These are phyloP conservation scores for Pichia scutulata DNA, from an alignment of 805 yeast genomes.

Conservation along the genomic window DNA sequence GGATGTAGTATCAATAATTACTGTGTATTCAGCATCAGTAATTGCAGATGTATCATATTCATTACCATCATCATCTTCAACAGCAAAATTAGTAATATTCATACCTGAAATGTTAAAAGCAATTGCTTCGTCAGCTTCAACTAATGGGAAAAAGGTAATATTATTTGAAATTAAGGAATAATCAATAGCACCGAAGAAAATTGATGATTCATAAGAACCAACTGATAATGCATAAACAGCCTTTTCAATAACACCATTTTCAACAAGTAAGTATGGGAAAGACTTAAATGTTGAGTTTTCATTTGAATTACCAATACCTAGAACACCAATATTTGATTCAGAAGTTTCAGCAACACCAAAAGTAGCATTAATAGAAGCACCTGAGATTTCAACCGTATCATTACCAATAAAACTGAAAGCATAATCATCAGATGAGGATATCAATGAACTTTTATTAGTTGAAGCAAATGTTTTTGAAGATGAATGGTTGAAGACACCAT, in stretches of 20 bases:
- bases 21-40: background rate
- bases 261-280: conserved; percentile 8
- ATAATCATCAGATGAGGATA: conserved; percentile 3
- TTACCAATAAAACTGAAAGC: conserved; percentile 10
- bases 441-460: background rate
- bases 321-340: conserved; percentile 12
- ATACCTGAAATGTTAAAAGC: conserved; percentile 10
- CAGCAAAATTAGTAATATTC: background rate
- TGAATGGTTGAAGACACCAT: conserved; percentile 10
- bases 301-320: conserved; percentile 13
- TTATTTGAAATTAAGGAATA: conserved; percentile 1
- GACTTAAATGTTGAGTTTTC: conserved; percentile 9
- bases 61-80: background rate
- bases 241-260: conserved; percentile 10
- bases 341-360: conserved; percentile 12
- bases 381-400: conserved; percentile 7
- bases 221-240: conserved; percentile 11
- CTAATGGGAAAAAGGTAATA: conserved; percentile 11
- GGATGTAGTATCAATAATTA: conserved; percentile 3
- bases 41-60: background rate
- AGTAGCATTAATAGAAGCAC: conserved; percentile 3
- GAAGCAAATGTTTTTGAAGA: conserved; percentile 6
- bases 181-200: conserved; percentile 15
- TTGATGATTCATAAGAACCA: background rate
- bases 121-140: conserved; percentile 10